Base-by-base conservation (phyloP, 495 filamentous ascomycete species). In the Penicillium nucicola region DNA sequence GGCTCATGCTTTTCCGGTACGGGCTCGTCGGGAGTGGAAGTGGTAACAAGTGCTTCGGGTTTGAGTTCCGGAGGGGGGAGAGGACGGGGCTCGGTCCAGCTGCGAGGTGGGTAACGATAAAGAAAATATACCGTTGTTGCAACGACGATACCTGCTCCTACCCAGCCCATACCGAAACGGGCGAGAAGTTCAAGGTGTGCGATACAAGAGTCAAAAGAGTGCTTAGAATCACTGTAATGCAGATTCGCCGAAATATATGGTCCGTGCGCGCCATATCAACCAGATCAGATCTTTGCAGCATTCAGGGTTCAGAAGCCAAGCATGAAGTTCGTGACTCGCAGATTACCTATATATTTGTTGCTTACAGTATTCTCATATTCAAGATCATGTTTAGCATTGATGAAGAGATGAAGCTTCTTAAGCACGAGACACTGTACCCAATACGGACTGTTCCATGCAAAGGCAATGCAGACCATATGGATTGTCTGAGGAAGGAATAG, bases 121-220 rank as follows among this genome's bases (percentile, higher is more conserved):
- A 67, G 55, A 12, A 74, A 42, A 40, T 60, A 68, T 45, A 58
- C 66, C 42, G 67, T 58, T 3, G 68, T 60, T 36, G 66, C 68
- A 48, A 71, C 45, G 28, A 72, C 46, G 19, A 54, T 54, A 23
- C 55, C 69, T 36, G 66, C 61, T 17, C 68, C 66, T 49, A 66
- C 50, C 68, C 71, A 71, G 57, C 65, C 69, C 71, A 72, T 72
- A 5, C 36, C 49, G 58, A 58, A 51, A 52, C 33, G 25, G 20
- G 25, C 37, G 8, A 28, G 45, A 37, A 36, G 31, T 19, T 6
- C 10, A 17, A 14, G 12, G 22, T 18, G 28, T 41, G n/a, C 17
- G 33, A 12, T 22, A 20, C 10, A 20, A 9, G 52, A 38, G 28
- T 31, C 13, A 32, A 33, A 39, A 43, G 13, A 13, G 41, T 42